These are phyloP conservation scores for Fallopia convolvulus DNA, from an alignment of 148 eudicot genomes.

Conservation along the genomic window DNA sequence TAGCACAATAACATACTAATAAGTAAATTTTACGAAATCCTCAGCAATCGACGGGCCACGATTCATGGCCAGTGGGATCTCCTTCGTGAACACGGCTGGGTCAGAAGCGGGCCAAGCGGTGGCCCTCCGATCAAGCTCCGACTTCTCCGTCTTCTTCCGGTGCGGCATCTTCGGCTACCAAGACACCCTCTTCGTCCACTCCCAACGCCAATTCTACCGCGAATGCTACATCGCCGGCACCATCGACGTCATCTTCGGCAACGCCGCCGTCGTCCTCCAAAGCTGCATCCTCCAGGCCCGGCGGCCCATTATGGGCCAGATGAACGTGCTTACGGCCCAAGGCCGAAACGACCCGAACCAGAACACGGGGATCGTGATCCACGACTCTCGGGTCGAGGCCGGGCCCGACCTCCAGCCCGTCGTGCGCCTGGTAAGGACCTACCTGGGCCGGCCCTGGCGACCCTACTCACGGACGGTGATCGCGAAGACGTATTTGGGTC, in stretches of 20 bases:
- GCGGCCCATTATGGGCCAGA: slow-evolving; percentile 20
- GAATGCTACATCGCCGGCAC: slow-evolving; percentile 42
- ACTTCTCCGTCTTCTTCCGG: slow-evolving; percentile 34
- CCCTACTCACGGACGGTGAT: slow-evolving; percentile 27
- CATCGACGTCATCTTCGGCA: slow-evolving; percentile 40
- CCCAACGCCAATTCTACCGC: slow-evolving; percentile 34
- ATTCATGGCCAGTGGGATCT: slow-evolving; percentile 7
- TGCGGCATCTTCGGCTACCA: slow-evolving; percentile 41
- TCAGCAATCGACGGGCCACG: slow-evolving; percentile 15
- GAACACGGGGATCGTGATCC: slow-evolving; percentile 39
- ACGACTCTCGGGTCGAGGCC: slow-evolving; percentile 24
- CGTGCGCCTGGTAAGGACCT: slow-evolving; percentile 20
- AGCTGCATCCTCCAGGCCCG: slow-evolving; percentile 29
- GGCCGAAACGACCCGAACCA: slow-evolving; percentile 38
- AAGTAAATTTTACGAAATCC: neutral
- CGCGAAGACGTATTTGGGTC: slow-evolving; percentile 20
- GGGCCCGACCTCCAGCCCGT: slow-evolving; percentile 25
- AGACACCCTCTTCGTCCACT: slow-evolving; percentile 35
- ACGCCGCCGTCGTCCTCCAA: slow-evolving; percentile 37
- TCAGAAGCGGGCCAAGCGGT: slow-evolving; percentile 32
- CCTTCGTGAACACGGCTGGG: slow-evolving; percentile 38
- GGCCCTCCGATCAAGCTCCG: slow-evolving; percentile 30
- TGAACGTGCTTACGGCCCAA: slow-evolving; percentile 32
- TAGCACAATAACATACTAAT: neutral
- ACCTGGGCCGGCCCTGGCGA: slow-evolving; percentile 45